Conservation (phyloP, 108 stramenopile species). For the Discostella stelligeroides region DNA sequence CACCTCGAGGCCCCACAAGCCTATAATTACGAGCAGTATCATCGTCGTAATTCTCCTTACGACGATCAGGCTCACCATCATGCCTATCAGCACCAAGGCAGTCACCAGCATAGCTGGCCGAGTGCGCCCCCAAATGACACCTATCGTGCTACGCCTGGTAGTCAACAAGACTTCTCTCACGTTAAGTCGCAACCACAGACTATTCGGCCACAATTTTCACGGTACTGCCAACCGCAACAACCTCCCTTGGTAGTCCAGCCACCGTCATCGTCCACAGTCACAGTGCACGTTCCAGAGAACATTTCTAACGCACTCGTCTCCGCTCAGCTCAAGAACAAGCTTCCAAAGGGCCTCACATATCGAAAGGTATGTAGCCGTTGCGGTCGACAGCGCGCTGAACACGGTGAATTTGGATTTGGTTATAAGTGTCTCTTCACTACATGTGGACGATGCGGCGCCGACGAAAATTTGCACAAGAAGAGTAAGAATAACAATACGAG, state of each 20-base stretch:
- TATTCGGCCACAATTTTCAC: slow-evolving; percentile 8
- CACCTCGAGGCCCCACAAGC: background rate
- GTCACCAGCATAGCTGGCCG: slow-evolving; percentile 6
- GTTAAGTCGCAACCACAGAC: background rate
- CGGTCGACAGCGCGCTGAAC: slow-evolving; percentile 75
- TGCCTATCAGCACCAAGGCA: slow-evolving; percentile 8
- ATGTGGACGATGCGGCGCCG: slow-evolving; percentile 75
- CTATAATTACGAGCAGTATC: slow-evolving; percentile 5
- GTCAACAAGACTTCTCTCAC: background rate
- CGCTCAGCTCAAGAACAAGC: slow-evolving; percentile 25
- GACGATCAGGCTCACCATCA: background rate
- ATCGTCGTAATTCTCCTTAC: slow-evolving; percentile 3
- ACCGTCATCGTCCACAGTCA: background rate
- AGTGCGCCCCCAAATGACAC: slow-evolving; percentile 1
- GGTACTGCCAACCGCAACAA: background rate
- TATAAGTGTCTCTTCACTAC: slow-evolving; percentile 78
- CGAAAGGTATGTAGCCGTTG: slow-evolving; percentile 84
- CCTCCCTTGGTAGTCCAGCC: background rate
- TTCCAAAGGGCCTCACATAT: slow-evolving; percentile 74
- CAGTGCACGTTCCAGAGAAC: slow-evolving; percentile 10
- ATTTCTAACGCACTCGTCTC: slow-evolving; percentile 5
- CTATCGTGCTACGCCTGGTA: background rate
- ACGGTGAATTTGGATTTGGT: slow-evolving; percentile 86
- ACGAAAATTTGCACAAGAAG: slow-evolving; percentile 49
- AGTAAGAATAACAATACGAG: background rate